Conservation (phyloP, 164 flowering plant species). For the Litsea cubeba region DNA sequence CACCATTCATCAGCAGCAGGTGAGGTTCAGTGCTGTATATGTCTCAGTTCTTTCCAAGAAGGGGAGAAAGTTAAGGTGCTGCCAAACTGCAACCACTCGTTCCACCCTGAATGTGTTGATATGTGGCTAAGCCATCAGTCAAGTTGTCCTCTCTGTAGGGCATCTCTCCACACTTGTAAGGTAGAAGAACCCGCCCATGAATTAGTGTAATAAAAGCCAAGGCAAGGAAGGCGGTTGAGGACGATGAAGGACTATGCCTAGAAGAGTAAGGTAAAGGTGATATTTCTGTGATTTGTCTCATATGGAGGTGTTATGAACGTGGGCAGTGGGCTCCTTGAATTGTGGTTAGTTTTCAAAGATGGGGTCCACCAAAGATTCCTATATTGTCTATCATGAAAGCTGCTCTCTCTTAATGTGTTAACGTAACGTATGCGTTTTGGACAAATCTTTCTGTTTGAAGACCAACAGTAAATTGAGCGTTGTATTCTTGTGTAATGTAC, state of each 20-base stretch:
- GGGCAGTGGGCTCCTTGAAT: background rate
- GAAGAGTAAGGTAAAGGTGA: background rate
- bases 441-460: background rate
- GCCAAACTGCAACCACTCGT: constrained; percentile 61
- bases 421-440: background rate
- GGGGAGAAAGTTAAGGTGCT: constrained; percentile 64
- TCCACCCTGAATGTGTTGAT: constrained; percentile 71
- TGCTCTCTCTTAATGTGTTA: too few species aligned
- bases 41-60: constrained; percentile 47
- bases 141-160: constrained; percentile 78
- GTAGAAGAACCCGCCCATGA: background rate
- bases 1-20: constrained; percentile 15
- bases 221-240: background rate
- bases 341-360: background rate
- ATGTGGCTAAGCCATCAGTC: constrained; percentile 61
- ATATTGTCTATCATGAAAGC: too few species aligned
- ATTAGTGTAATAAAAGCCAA: background rate
- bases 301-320: background rate
- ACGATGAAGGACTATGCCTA: background rate
- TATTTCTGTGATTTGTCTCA: background rate
- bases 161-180: constrained; percentile 17
- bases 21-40: constrained; percentile 48
- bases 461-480: background rate
- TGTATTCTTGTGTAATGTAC: background rate
- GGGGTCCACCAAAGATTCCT: background rate